These are phyloP conservation scores for Rhodosporidiobolus sp. DNA, from an alignment of 768 basidiomycete genomes.

Conservation along the genomic window DNA sequence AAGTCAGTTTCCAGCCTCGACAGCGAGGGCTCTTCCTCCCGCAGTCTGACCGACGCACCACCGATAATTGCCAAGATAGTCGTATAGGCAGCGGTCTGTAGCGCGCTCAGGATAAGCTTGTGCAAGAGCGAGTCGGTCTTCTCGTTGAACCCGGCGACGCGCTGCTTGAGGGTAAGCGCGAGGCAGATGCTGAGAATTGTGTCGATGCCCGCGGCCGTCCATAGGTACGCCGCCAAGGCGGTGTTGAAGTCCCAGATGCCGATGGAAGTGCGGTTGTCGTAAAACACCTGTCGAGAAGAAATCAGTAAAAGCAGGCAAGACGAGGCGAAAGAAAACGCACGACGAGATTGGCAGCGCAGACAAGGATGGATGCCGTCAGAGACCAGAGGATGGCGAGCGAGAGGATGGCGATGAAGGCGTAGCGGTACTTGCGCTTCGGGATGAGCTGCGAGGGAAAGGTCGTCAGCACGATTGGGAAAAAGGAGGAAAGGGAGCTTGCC, in stretches of 20 bases:
- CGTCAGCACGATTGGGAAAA: too few species aligned
- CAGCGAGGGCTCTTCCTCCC: too few species aligned
- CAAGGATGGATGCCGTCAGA: not conserved
- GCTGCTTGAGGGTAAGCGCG: constrained; percentile 5
- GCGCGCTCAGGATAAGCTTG: not conserved
- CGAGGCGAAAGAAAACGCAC: not conserved
- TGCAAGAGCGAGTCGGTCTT: constrained; percentile 1
- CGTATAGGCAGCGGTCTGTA: constrained; percentile 10
- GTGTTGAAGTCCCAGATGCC: not conserved
- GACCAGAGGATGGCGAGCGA: not conserved
- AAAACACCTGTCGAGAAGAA: not conserved
- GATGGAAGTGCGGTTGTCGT: not conserved
- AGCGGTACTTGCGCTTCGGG: not conserved
- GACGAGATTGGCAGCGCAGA: not conserved
- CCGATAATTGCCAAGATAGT: not conserved
- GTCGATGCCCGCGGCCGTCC: not conserved
- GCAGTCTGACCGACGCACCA: too few species aligned
- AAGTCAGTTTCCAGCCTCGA: too few species aligned
- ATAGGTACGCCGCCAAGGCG: not conserved
- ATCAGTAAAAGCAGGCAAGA: too few species aligned
- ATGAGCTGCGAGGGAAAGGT: too few species aligned
- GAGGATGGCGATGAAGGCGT: not conserved
- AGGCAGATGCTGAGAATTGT: not conserved
- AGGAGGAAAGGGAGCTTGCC: too few species aligned
- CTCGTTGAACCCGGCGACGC: constrained; percentile 7